Percentiles rank a stretch among this genome's conserved stretches.
phyloP scores from a whole-genome alignment of 192 early-diverging fungal genomes.

The Gonapodya sp. region DNA sequence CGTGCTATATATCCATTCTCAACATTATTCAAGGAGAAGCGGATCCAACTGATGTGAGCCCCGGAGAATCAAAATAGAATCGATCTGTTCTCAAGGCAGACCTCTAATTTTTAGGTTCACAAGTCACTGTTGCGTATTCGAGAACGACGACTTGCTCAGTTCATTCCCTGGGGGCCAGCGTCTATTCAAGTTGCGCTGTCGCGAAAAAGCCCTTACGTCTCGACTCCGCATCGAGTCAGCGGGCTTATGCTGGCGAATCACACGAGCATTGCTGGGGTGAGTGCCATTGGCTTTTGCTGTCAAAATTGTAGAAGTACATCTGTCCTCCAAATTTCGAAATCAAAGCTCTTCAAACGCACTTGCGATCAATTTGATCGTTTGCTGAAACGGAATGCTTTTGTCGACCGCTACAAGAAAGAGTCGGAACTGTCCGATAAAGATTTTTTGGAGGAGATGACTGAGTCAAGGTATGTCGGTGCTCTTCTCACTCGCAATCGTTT shows the following conservation, averaged over 20 bases:
- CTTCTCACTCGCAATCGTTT: neutral
- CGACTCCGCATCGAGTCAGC: constrained; percentile 84
- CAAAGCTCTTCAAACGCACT: constrained; percentile 78
- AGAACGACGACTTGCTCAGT: constrained; percentile 85
- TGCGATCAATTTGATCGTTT: constrained; percentile 89
- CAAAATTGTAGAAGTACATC: constrained; percentile 11
- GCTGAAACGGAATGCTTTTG: constrained; percentile 88
- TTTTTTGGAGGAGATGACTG: constrained; percentile 82
- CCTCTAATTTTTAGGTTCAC: constrained; percentile 63
- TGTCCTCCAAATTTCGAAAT: constrained; percentile 5
- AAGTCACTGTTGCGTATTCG: constrained; percentile 92
- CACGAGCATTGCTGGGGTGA: constrained; percentile 77
- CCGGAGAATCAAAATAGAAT: too few species aligned
- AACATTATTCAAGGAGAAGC: constrained; percentile 99
- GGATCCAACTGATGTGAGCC: constrained; percentile 84
- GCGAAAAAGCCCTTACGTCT: constrained; percentile 85
- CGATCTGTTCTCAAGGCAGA: constrained; percentile 12
- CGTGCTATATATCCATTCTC: constrained; percentile 94
- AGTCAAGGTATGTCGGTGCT: constrained; percentile 45
- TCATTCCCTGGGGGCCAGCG: constrained; percentile 99
- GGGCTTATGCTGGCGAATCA: constrained; percentile 99
- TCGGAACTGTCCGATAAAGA: constrained; percentile 61
- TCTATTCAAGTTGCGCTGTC: constrained; percentile 97
- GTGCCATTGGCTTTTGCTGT: constrained; percentile 13
- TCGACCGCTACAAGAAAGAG: constrained; percentile 87